A percentile compares a stretch with the other conserved stretches of the same genome.
Conservation (phyloP, 257 asterid species). For the Solanum phureja region DNA sequence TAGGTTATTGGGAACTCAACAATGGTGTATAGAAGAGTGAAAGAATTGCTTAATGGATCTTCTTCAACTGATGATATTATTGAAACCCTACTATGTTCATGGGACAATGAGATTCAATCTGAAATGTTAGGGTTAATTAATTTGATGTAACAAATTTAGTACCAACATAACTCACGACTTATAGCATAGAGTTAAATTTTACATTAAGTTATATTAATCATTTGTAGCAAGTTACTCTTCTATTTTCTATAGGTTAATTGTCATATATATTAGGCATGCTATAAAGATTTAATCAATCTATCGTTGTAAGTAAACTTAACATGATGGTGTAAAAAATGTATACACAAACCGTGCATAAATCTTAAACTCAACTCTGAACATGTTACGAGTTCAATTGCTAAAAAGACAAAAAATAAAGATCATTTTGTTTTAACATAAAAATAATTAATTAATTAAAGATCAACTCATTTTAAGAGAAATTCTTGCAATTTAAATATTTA, state of each 20-base stretch:
- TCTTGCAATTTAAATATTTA: neutral
- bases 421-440: neutral
- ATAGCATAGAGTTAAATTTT: neutral
- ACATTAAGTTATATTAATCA: neutral
- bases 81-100: conserved; percentile 18
- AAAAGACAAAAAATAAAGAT: neutral
- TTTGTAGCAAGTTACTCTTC: neutral
- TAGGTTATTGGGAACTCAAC: conserved; percentile 17
- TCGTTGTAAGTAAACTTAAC: neutral
- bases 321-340: neutral
- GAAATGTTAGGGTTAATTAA: conserved; percentile 11
- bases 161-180: neutral
- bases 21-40: conserved; percentile 11
- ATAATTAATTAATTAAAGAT: neutral
- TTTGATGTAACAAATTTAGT: neutral
- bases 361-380: neutral
- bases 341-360: neutral
- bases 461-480: neutral
- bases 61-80: neutral
- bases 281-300: neutral
- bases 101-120: conserved; percentile 29
- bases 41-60: conserved; percentile 17
- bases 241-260: neutral
- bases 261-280: neutral
- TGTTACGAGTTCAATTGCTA: neutral